Evolutionary conservation across 805 yeast species (phyloP).

Genomic region (Ogataea saltuana): DNA sequence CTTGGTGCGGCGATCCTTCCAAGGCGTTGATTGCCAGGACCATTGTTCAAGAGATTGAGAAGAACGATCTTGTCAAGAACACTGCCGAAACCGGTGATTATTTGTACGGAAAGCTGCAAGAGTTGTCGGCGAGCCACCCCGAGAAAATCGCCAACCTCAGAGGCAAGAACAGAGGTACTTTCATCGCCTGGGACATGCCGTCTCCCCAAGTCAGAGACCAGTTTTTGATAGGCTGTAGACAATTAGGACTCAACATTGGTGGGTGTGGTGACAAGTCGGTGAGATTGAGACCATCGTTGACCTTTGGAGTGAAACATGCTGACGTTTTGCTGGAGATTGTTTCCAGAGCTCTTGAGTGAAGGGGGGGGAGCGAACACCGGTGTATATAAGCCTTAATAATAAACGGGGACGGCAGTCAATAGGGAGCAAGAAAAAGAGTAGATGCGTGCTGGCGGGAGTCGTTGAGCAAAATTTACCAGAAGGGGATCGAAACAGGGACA

Average conservation of each 20-base stretch:
- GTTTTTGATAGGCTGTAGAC: conserved; percentile 46
- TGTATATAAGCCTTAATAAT: too few species aligned
- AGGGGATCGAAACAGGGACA: too few species aligned
- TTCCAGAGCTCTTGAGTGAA: conserved; percentile 37
- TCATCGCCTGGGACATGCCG: conserved; percentile 63
- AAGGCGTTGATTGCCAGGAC: conserved; percentile 63
- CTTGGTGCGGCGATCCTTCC: conserved; percentile 79
- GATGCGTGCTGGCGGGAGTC: too few species aligned
- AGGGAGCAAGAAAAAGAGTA: too few species aligned
- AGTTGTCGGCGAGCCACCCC: conserved; percentile 43
- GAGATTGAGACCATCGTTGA: conserved; percentile 65
- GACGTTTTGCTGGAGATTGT: conserved; percentile 52
- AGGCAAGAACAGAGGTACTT: conserved; percentile 64
- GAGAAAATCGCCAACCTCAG: conserved; percentile 49
- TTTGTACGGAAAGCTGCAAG: conserved; percentile 45
- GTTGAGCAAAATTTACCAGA: too few species aligned
- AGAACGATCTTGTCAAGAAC: conserved; percentile 49
- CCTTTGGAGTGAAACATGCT: conserved; percentile 61
- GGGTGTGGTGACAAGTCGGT: conserved; percentile 63
- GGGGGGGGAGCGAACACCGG: too few species aligned
- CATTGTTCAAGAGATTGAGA: conserved; percentile 54
- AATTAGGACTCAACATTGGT: conserved; percentile 63
- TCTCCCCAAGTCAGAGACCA: conserved; percentile 45
- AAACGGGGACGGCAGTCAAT: too few species aligned
- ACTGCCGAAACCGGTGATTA: conserved; percentile 57